A percentile compares a stretch with the other conserved stretches of the same genome.
Evolutionary conservation across 495 filamentous ascomycete genomes (phyloP).

Genomic region (Neurospora pannonica): DNA sequence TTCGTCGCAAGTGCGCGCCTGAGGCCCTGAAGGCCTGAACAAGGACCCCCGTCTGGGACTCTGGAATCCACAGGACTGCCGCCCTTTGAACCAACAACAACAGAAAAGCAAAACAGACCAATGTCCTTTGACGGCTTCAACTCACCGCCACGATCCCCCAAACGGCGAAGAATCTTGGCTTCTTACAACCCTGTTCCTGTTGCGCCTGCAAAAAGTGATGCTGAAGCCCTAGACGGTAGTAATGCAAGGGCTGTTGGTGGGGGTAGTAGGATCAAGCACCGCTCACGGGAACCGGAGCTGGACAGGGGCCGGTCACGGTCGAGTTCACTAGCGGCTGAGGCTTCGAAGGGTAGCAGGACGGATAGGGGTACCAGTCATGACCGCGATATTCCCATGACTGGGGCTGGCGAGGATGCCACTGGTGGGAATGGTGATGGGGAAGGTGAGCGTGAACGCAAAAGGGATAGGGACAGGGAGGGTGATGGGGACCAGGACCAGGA

Average conservation of each 20-base stretch:
- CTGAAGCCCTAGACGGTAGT: background rate
- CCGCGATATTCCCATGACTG: background rate
- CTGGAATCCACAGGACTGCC: background rate
- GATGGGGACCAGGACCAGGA: background rate
- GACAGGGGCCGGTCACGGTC: background rate
- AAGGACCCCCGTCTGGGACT: background rate
- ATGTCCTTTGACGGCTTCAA: slow-evolving; percentile 16
- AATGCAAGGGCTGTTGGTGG: background rate
- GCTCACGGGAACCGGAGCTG: background rate
- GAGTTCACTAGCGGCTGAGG: background rate
- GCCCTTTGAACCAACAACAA: slow-evolving; percentile 5
- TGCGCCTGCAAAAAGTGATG: background rate
- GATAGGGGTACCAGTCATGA: background rate
- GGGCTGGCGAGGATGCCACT: background rate
- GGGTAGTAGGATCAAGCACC: background rate
- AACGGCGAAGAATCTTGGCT: slow-evolving; percentile 34
- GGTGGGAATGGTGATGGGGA: slow-evolving; percentile 7
- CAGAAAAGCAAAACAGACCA: background rate
- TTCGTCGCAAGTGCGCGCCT: background rate
- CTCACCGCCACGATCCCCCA: slow-evolving; percentile 27
- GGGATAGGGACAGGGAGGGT: background rate
- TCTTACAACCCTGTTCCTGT: slow-evolving; percentile 29
- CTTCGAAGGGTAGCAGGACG: background rate
- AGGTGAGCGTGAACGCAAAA: slow-evolving; percentile 3
- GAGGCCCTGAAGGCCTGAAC: background rate